phyloP scores from a whole-genome alignment of 129 eudicot species.

The Flaveria robusta region DNA sequence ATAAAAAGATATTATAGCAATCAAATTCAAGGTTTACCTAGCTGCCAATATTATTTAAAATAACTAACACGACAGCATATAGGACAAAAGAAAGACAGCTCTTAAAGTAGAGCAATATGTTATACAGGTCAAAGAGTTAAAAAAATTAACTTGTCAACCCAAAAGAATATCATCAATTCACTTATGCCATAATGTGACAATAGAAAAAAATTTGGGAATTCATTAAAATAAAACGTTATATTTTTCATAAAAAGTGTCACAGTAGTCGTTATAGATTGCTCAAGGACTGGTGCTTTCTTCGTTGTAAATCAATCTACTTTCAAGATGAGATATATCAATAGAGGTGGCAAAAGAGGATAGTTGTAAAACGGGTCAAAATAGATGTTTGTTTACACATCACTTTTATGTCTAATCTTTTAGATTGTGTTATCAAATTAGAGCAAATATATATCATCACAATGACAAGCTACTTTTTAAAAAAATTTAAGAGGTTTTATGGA shows the following conservation, averaged over 20 bases:
- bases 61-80: background rate
- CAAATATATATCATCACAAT: too few relatives aligned
- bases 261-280: background rate
- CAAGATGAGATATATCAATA: background rate
- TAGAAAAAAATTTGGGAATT: background rate
- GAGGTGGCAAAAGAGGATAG: background rate
- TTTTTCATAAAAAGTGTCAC: constrained; percentile 5
- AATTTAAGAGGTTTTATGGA: background rate
- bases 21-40: background rate
- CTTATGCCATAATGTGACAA: background rate
- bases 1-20: constrained; percentile 1
- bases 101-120: background rate
- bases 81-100: background rate
- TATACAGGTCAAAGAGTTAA: background rate
- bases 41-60: background rate
- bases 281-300: background rate
- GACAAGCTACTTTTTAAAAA: too few relatives aligned
- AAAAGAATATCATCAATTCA: background rate
- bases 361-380: background rate
- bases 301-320: background rate
- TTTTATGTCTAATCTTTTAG: too few relatives aligned
- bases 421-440: too few relatives aligned
- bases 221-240: background rate
- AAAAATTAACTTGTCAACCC: background rate
- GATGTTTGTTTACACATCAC: too few relatives aligned